Evolutionary conservation across 2,329 filamentous ascomycete species (phyloP).

Genomic region (Cyclaneusma minus): DNA sequence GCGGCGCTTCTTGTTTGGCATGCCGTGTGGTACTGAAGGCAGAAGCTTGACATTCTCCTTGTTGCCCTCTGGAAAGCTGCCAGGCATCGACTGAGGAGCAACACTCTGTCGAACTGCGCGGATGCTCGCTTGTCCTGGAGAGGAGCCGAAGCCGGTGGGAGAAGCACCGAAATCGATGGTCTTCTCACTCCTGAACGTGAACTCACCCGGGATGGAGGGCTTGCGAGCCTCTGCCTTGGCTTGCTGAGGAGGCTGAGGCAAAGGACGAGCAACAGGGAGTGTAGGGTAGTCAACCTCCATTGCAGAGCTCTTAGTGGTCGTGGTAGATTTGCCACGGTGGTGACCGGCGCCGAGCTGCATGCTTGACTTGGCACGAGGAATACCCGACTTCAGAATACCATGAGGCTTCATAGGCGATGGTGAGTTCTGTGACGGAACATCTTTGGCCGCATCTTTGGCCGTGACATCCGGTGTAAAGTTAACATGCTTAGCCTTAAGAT

Average conservation of each 20-base stretch:
- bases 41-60: conserved; percentile 34
- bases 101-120: conserved; percentile 42
- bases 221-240: conserved; percentile 5
- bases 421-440: conserved; percentile 30
- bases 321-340: conserved; percentile 19
- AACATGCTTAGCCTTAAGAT: conserved; percentile 48
- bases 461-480: conserved; percentile 59
- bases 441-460: conserved; percentile 27
- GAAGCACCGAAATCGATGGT: conserved; percentile 40
- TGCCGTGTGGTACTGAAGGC: conserved; percentile 40
- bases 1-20: conserved; percentile 50
- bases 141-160: conserved; percentile 38
- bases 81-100: conserved; percentile 32
- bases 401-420: conserved; percentile 43
- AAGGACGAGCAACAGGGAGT: conserved; percentile 23
- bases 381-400: too few relatives aligned
- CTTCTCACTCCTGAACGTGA: conserved; percentile 51
- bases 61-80: conserved; percentile 35
- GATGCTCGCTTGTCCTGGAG: conserved; percentile 42
- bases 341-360: conserved; percentile 20
- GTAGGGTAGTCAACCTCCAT: conserved; percentile 35
- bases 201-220: conserved; percentile 35
- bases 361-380: conserved; percentile 26
- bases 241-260: conserved; percentile 10
- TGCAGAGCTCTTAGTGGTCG: conserved; percentile 13